phyloP scores from a whole-genome alignment of 352 stramenopile genomes.

The Aphanomyces euteiches region DNA sequence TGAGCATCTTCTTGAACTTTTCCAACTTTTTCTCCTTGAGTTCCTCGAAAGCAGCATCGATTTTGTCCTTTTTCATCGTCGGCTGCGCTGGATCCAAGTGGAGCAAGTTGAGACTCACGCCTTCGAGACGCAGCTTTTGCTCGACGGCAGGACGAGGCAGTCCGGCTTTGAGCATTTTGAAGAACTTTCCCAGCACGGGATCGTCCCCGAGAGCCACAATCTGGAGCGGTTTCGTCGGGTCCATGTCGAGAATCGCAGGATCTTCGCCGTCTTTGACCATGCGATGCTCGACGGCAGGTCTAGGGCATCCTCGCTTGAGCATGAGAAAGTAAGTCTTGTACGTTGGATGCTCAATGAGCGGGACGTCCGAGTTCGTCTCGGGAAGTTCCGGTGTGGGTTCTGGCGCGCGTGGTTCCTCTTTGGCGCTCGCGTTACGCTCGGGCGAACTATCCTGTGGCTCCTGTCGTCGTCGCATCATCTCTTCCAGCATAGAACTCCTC shows the following conservation, averaged over 20 bases:
- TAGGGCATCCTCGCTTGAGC: slow-evolving; percentile 68
- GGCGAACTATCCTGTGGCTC: background rate
- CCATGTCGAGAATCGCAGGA: slow-evolving; percentile 58
- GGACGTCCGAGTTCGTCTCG: background rate
- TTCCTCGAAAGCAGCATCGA: slow-evolving; percentile 19
- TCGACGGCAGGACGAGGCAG: slow-evolving; percentile 27
- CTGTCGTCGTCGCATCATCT: slow-evolving; percentile 23
- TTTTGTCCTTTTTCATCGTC: slow-evolving; percentile 18
- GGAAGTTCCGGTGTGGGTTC: background rate
- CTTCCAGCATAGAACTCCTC: slow-evolving; percentile 23
- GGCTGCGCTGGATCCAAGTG: slow-evolving; percentile 11
- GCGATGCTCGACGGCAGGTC: slow-evolving; percentile 79
- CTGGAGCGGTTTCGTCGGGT: slow-evolving; percentile 34
- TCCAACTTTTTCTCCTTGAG: slow-evolving; percentile 12
- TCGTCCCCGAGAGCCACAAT: slow-evolving; percentile 16
- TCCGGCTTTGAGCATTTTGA: slow-evolving; percentile 32
- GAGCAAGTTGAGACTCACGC: slow-evolving; percentile 8
- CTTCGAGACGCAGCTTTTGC: slow-evolving; percentile 26
- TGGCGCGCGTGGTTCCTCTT: slow-evolving; percentile 3
- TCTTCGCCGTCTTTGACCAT: slow-evolving; percentile 74
- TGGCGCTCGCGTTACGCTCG: background rate
- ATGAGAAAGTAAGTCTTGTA: slow-evolving; percentile 84
- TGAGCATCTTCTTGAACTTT: slow-evolving; percentile 39
- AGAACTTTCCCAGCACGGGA: slow-evolving; percentile 25
- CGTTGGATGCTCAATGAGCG: slow-evolving; percentile 37